phyloP scores from a whole-genome alignment of 2,329 filamentous ascomycete genomes.

The Cladophialophora immunda region DNA sequence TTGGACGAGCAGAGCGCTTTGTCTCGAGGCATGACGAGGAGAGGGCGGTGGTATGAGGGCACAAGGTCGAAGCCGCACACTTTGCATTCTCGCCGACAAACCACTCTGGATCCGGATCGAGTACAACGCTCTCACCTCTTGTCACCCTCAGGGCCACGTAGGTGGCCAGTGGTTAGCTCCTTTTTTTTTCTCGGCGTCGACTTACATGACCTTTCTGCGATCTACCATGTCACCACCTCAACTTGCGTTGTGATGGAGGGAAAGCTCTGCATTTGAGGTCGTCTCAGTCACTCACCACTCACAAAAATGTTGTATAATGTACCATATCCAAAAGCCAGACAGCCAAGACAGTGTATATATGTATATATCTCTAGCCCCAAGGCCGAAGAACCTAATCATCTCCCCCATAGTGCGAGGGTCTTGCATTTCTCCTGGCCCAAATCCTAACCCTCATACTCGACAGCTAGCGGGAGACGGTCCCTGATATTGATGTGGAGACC shows the following conservation, averaged over 20 bases:
- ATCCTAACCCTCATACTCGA: background rate
- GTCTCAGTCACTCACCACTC: slow-evolving; percentile 2
- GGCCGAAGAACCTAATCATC: background rate
- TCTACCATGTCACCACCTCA: background rate
- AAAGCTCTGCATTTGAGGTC: background rate
- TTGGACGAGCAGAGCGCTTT: slow-evolving; percentile 71
- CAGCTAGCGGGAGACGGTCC: background rate
- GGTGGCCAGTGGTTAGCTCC: background rate
- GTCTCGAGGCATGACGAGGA: slow-evolving; percentile 31
- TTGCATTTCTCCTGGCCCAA: too few species aligned
- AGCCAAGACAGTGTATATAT: slow-evolving; percentile 1
- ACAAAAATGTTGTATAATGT: slow-evolving; percentile 3
- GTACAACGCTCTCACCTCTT: background rate
- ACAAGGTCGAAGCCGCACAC: background rate
- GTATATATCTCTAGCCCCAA: background rate
- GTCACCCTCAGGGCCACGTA: background rate
- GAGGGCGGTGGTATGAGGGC: slow-evolving; percentile 32
- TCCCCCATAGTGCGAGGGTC: too few species aligned
- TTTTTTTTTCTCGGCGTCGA: background rate
- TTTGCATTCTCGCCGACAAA: background rate
- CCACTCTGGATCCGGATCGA: background rate
- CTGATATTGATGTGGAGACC: background rate
- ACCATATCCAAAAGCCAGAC: background rate
- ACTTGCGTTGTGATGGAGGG: background rate
- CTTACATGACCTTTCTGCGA: too few species aligned